Evolutionary conservation across 2,329 filamentous ascomycete species (phyloP), one percentile per base, ranked within the genome.

Genomic region (Ascochyta lentis): DNA sequence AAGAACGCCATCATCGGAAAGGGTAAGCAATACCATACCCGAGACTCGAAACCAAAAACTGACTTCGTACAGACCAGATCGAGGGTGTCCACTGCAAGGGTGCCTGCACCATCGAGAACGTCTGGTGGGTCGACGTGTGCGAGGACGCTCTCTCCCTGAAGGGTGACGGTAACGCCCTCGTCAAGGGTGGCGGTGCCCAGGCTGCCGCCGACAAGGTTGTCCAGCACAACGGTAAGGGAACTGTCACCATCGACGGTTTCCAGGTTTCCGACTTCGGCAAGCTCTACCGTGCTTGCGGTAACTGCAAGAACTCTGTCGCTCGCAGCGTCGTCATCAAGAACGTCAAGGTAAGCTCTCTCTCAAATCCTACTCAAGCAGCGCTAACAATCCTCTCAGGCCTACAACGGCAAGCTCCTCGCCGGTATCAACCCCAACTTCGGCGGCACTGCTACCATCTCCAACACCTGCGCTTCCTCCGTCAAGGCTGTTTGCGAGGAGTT

Each of bases 1-100:
- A 79, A 78, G 66, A 84, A 84, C 67, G 82, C 79, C 70, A 84
- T 85, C 71, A 84, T 85, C 54, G 82, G 83, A 22, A 75, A 76
- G 45, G 51, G 38, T 47, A 34, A 35, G 37, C 16, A 77, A 79
- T 2, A 8, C 2, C 23, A 13, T 8, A 15, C 6, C 12, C 24
- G 2, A 29, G 6, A 3, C 15, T 13, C 6, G 5, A 12, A 4
- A 5, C 7, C 9, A 27, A 4, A 33, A 7, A 19, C 41, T 66
- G 24, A 44, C 34, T 39, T 12, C 22, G 3, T 9, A 15, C 22
- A 51, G 66, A 77, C 55, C 78, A 83, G 65, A 74, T 77, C 34
- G 82, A 84, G 67, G 81, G 81, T 56, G 77, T 84, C 41, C 81
- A 84, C 74, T 83, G 81, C 73, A 68, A 77, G 61, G 81, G 80